These are phyloP conservation scores for Neonectria hederae DNA, from an alignment of 2,329 filamentous ascomycete genomes.

Conservation along the genomic window DNA sequence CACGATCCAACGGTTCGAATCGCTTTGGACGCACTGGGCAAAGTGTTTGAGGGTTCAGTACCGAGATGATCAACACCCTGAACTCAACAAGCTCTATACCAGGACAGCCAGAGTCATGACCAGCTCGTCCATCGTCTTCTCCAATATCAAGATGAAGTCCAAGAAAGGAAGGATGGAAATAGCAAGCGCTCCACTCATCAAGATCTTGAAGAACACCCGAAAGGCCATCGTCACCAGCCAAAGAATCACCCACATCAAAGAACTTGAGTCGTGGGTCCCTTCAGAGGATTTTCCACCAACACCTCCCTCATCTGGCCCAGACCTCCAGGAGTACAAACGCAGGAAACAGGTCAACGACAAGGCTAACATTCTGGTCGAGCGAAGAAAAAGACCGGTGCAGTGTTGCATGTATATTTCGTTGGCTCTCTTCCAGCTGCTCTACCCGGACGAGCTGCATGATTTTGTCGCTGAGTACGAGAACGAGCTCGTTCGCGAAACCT, in stretches of 20 bases:
- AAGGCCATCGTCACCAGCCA: constrained; percentile 27
- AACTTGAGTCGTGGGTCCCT: constrained; percentile 21
- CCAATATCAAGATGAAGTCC: constrained; percentile 29
- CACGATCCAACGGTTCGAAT: constrained; percentile 26
- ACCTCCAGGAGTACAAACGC: constrained; percentile 20
- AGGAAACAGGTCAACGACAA: constrained; percentile 24
- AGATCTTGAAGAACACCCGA: constrained; percentile 22
- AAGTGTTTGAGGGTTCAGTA: constrained; percentile 15
- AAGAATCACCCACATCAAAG: constrained; percentile 28
- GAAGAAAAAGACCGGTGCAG: constrained; percentile 28
- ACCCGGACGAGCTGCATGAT: constrained; percentile 24
- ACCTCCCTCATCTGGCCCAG: constrained; percentile 2
- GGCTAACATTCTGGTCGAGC: constrained; percentile 15
- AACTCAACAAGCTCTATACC: constrained; percentile 23
- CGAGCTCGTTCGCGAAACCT: constrained; percentile 27
- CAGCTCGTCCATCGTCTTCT: constrained; percentile 21
- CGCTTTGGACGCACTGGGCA: constrained; percentile 21
- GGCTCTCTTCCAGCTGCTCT: constrained; percentile 25
- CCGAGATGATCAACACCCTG: constrained; percentile 5
- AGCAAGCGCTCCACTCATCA: constrained; percentile 14
- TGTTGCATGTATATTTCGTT: constrained; percentile 32
- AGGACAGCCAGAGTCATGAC: constrained; percentile 26
- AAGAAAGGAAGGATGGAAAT: constrained; percentile 13
- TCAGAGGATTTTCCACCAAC: constrained; percentile 10
- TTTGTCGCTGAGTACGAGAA: constrained; percentile 33